Base-by-base conservation (phyloP, 1,139 yeast species). In the Suhomyces panamericanus region DNA sequence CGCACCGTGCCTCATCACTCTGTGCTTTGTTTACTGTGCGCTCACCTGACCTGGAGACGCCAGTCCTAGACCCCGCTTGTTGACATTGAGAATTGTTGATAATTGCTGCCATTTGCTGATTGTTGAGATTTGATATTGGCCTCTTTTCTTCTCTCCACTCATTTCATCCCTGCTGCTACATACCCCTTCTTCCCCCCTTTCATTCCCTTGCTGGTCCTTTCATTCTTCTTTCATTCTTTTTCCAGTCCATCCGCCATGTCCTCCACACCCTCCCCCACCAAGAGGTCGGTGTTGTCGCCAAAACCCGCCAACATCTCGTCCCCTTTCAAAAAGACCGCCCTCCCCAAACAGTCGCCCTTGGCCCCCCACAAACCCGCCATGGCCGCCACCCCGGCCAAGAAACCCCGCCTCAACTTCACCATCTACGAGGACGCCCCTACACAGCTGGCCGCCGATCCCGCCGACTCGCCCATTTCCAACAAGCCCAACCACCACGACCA, bases 401-500 rank as follows among this genome's bases (percentile, higher is more conserved):
- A 46, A 42, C 55, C 66, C n/a, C 53, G 54, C 46, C 54, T 64
- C 46, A 60, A 59, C 32, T 70, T 69, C 52, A 57, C 63, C 38
- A 73, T 74, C 44, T 74, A 58, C 57, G 75, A 73, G 52, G 79
- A 74, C 49, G 50, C 49, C 15, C 43, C 49, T 1, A 33, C 41
- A 3, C 37, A 39, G 3, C 24, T 32, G 10, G 24, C 38, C 1
- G 30, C 41, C 4, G 32, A 32, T 13, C 44, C 30, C 24, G 33
- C 45, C 32, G 41, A 35, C 17, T 40, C 44, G 13, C 48, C 55
- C 35, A 41, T 50, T 29, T 53, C 58, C 44, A 67, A 66, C 49
- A 62, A 57, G 47, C 55, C 50, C 29, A 61, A 61, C 47, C 67
- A 66, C 48, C 60, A 60, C 46, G 77, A 74, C 55, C 77, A 74